These are phyloP conservation scores for Carallia brachiata DNA, from an alignment of 345 rosid genomes.

Conservation along the genomic window DNA sequence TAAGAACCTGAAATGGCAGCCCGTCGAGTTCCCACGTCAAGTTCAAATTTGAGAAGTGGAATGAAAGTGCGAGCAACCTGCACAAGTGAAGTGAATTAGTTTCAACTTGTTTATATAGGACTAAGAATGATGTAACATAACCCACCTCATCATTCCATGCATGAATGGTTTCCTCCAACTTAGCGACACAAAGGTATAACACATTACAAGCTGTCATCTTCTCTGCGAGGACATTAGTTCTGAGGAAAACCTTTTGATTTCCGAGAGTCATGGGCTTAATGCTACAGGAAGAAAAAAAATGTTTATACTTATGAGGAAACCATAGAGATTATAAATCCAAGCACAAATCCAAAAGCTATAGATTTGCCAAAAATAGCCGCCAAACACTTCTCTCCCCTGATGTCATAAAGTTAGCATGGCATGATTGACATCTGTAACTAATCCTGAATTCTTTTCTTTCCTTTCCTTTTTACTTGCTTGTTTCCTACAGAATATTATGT, in stretches of 20 bases:
- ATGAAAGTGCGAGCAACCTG: conserved; percentile 24
- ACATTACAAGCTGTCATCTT: conserved; percentile 11
- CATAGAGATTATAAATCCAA: background rate
- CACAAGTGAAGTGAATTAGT: background rate
- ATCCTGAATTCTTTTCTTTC: no score
- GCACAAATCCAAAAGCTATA: background rate
- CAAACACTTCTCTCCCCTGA: no score
- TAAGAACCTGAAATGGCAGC: conserved; percentile 9
- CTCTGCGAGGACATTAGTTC: background rate
- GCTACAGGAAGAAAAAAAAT: background rate
- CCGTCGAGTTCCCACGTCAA: conserved; percentile 1
- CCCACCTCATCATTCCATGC: conserved; percentile 26
- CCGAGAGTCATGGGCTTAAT: background rate
- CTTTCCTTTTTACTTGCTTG: no score
- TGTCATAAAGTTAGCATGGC: no score
- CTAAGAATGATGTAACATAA: background rate
- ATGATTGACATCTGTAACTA: no score
- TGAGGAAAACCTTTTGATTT: background rate
- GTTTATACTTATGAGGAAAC: background rate
- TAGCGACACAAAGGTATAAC: background rate
- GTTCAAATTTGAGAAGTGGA: conserved; percentile 9
- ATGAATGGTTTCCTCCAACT: conserved; percentile 7
- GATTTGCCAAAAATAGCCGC: background rate
- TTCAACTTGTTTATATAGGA: background rate
- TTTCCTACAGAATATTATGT: no score